A percentile compares a stretch with the other conserved stretches of the same genome.
phyloP scores from a whole-genome alignment of 1,284 basidiomycete species.

The Mycosarcoma mackinlayi region DNA sequence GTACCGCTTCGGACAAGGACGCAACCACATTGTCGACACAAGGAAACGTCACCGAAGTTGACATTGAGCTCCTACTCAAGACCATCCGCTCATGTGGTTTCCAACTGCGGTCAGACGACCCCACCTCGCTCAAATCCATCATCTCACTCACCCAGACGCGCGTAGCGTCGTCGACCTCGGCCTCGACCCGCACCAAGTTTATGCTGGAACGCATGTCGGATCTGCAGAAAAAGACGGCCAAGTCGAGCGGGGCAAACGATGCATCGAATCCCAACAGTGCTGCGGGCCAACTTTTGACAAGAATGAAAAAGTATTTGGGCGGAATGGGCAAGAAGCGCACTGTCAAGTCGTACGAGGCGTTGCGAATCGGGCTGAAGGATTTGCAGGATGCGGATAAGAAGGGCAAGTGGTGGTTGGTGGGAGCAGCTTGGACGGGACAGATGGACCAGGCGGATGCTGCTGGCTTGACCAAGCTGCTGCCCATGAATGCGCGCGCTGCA shows the following conservation, averaged over 20 bases:
- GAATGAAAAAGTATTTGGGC: constrained; percentile 61
- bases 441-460: constrained; percentile 77
- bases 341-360: constrained; percentile 50
- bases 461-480: constrained; percentile 40
- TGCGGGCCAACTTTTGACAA: constrained; percentile 27
- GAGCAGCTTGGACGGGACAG: constrained; percentile 94
- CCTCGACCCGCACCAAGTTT: constrained; percentile 59
- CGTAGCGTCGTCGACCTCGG: constrained; percentile 19
- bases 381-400: constrained; percentile 83
- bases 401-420: constrained; percentile 99
- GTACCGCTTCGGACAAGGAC: constrained; percentile 1
- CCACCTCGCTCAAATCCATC: constrained; percentile 59
- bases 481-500: constrained; percentile 30
- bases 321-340: constrained; percentile 55
- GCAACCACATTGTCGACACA: not conserved
- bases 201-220: constrained; percentile 65
- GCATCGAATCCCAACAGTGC: constrained; percentile 24
- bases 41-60: constrained; percentile 26
- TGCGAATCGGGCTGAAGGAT: constrained; percentile 74
- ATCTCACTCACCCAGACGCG: constrained; percentile 55
- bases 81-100: constrained; percentile 73
- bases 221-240: constrained; percentile 36
- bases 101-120: constrained; percentile 61
- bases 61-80: constrained; percentile 84
- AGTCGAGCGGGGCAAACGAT: constrained; percentile 6